phyloP scores from a whole-genome alignment of 1,139 yeast species.

The Tardiomyces depauwii region DNA sequence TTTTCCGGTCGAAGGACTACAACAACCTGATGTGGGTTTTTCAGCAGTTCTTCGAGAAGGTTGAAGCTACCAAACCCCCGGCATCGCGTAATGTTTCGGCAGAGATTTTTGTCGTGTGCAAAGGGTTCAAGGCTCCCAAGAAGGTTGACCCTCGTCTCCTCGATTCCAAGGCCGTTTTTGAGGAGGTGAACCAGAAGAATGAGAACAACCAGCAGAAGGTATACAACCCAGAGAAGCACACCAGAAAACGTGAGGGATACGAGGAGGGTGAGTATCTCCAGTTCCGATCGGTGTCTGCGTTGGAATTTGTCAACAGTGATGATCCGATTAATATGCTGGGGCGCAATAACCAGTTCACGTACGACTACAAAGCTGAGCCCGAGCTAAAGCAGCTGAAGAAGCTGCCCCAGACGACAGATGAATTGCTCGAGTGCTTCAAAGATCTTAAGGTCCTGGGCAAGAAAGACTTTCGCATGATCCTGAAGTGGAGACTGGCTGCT shows the following conservation, averaged over 20 bases:
- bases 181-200: constrained; percentile 65
- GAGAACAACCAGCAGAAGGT: constrained; percentile 85
- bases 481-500: constrained; percentile 84
- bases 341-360: constrained; percentile 35
- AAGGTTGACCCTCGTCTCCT: constrained; percentile 84
- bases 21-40: constrained; percentile 96
- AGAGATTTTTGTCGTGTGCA: constrained; percentile 94
- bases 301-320: constrained; percentile 71
- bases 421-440: constrained; percentile 69
- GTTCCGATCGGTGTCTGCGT: constrained; percentile 59
- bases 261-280: constrained; percentile 85
- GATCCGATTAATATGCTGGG: constrained; percentile 85
- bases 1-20: constrained; percentile 95
- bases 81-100: constrained; percentile 98
- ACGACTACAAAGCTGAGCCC: constrained; percentile 45
- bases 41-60: constrained; percentile 88
- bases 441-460: constrained; percentile 91
- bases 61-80: constrained; percentile 98
- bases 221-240: constrained; percentile 85
- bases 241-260: constrained; percentile 91
- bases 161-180: constrained; percentile 90
- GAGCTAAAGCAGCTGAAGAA: constrained; percentile 65
- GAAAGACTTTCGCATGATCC: constrained; percentile 75
- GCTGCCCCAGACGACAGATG: constrained; percentile 65
- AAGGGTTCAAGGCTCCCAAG: constrained; percentile 92